Evolutionary conservation across 495 filamentous ascomycete species (phyloP), one percentile per base, ranked within the genome.

Genomic region (Pyronema omphalodes): DNA sequence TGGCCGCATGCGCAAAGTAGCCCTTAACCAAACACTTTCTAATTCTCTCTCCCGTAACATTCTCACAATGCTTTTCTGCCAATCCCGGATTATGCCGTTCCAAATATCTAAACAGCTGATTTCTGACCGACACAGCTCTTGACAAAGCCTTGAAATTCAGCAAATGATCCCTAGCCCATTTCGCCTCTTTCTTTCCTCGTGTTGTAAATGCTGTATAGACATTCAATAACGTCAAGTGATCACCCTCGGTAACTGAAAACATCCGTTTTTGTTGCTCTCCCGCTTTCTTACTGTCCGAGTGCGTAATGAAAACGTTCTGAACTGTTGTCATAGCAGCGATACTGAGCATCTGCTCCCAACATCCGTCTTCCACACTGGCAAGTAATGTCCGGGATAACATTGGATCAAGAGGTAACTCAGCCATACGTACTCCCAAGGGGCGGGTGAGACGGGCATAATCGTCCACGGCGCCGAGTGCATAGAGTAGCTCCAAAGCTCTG

Each of bases 251-350:
- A 8, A 80, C 87, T 1, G 89, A 83, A 60, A 96, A 99, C 55
- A 84, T 89, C 18, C 85, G 73, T 43, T 83, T 78, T 36, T 77
- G 74, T 39, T 74, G 80, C 58, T 94, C 87, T 35, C 77, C 74
- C 35, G 72, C 67, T 57, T 82, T 88, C 62, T 80, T 84, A 11
- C 78, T 83, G 7, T 86, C 79, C 56, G 84, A 81, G 52, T 85
- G 76, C 49, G 88, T 78, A 82, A 84, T 94, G 29, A 94, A 74
- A 15, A 76, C 77, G 12, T 86, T 83, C 52, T 86, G 82, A 0
- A 93, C 73, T 59, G 80, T 91, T 36, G 85, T 84, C 93, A 99
- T 96, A 37, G 91, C 88, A 29, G 93, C 88, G 60, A 96, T 93
- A 6, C 80, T 82, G 12, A 99, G 71, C 18, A 95, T 83, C 67